A percentile compares a stretch with the other conserved stretches of the same genome.
Conservation (phyloP, 306 rosid genomes). For the Mucuna pruriens region DNA sequence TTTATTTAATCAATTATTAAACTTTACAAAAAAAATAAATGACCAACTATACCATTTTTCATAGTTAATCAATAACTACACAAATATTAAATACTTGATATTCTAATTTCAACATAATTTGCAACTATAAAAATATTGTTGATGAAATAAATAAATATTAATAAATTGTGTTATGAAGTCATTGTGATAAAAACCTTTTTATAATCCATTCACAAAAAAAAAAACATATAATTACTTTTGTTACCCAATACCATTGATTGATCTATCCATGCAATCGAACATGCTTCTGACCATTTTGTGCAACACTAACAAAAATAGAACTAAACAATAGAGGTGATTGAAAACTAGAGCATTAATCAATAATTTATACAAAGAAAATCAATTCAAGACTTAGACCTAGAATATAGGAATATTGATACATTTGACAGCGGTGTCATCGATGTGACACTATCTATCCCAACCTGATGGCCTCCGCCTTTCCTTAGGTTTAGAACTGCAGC, state of each 20-base stretch:
- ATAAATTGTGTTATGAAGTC: too few relatives aligned
- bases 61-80: not conserved
- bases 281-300: not conserved
- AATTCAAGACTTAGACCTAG: slow-evolving; percentile 39
- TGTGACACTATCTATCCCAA: slow-evolving; percentile 73
- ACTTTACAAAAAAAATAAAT: not conserved
- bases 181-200: too few relatives aligned
- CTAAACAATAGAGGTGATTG: slow-evolving; percentile 19
- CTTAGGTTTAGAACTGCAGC: slow-evolving; percentile 72
- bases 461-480: slow-evolving; percentile 93
- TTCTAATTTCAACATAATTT: not conserved
- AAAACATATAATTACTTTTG: not conserved
- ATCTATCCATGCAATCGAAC: not conserved
- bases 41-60: too few relatives aligned
- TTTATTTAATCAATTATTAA: too few relatives aligned
- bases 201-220: not conserved
- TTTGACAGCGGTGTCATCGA: slow-evolving; percentile 27
- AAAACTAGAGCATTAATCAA: slow-evolving; percentile 16
- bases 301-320: not conserved
- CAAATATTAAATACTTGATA: not conserved
- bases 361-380: slow-evolving; percentile 47
- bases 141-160: too few relatives aligned
- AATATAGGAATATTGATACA: slow-evolving; percentile 32
- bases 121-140: not conserved
- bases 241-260: not conserved